Base-by-base conservation (phyloP, 2,329 filamentous ascomycete genomes). In the Neospermospora avenae region DNA sequence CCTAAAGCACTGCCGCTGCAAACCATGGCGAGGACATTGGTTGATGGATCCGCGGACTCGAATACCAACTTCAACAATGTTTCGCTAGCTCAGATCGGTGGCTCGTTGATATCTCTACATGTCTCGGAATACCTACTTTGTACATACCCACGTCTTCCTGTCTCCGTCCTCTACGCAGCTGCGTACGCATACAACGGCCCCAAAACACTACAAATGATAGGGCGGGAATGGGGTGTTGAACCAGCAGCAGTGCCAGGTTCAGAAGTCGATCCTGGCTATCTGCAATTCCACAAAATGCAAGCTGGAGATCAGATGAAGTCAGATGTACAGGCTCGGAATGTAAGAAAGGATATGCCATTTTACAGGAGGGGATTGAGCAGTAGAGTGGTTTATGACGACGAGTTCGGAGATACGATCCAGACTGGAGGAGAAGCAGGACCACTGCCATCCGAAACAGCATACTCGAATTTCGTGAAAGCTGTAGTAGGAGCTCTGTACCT, bases 201-300 rank as follows among this genome's bases (percentile, higher is more conserved):
- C 5, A 84, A 86, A 66, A 86, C 93, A 0, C 81, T 98, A 49
- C 79, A 87, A 55, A 80, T 86, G 20, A 83, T 98, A 66, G 85
- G 90, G 16, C 80, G 82, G 63, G 89, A 95, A 77, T 99, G 95
- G 95, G 95, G 95, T 76, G 86, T 98, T 16, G 93, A 98, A 74
- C 77, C 81, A 45, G 93, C 91, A n/a, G 90, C 89, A 11, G 88
- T 86, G 20, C 95, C 95, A 0, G 95, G 93, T 54, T 85, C 85
- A 61, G 93, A 98, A 77, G 93, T 98, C 58, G 95, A 99, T 73
- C 88, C 93, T 0, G 95, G 93, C 5, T 80, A 96, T 57, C 80
- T 99, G 62, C 95, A 98, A 73, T 96, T 92, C 80, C 77, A 77
- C 72, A 75, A 81, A 56, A 68, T 77, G 5, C 71, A 74, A 54